Conservation (phyloP, 371 early-diverging fungal genomes). For the Umbelopsis sp. region DNA sequence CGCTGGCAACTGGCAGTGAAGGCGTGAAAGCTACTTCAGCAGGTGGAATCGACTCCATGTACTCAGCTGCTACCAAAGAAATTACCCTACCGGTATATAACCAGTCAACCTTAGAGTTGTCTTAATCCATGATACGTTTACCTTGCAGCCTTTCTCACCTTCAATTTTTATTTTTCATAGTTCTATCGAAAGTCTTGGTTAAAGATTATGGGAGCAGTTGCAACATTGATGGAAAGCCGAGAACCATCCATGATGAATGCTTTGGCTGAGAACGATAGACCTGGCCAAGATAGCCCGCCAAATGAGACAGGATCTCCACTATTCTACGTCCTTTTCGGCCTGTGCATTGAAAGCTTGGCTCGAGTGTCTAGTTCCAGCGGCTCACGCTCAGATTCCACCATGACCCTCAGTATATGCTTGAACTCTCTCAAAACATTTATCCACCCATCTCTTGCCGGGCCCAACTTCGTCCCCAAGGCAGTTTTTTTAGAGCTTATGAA, state of each 20-base stretch:
- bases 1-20: constrained; percentile 45
- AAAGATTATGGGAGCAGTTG: constrained; percentile 60
- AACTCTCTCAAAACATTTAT: constrained; percentile 46
- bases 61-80: constrained; percentile 55
- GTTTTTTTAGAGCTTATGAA: constrained; percentile 66
- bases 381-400: constrained; percentile 32
- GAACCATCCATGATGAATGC: constrained; percentile 51
- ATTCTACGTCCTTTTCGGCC: constrained; percentile 64
- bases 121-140: constrained; percentile 25
- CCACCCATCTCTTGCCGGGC: constrained; percentile 45
- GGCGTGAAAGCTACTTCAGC: constrained; percentile 47
- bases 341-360: constrained; percentile 68
- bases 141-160: background rate
- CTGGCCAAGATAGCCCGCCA: constrained; percentile 33
- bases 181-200: constrained; percentile 60
- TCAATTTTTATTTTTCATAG: constrained; percentile 24
- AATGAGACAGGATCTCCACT: constrained; percentile 41
- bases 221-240: constrained; percentile 47
- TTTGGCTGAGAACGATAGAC: constrained; percentile 22
- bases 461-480: constrained; percentile 48
- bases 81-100: constrained; percentile 61
- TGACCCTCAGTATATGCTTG: constrained; percentile 43
- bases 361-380: constrained; percentile 45
- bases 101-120: background rate
- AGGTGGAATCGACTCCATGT: constrained; percentile 54